phyloP scores from a whole-genome alignment of 768 basidiomycete species.

The Lepiota venenata region DNA sequence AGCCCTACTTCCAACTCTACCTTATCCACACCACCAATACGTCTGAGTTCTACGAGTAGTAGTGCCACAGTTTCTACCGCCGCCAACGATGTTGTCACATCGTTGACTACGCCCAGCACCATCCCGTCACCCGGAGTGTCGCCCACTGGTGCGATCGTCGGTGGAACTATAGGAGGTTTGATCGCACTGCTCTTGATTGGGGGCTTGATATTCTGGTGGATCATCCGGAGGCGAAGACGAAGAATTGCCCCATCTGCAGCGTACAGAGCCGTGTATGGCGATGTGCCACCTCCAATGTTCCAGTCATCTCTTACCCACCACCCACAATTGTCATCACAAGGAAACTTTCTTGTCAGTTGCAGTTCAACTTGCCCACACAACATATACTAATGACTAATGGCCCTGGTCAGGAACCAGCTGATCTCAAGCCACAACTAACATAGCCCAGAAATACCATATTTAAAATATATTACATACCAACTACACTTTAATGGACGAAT shows the following conservation, averaged over 20 bases:
- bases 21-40: no score
- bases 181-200: constrained; percentile 27
- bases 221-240: constrained; percentile 19
- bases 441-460: neutral
- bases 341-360: constrained; percentile 2
- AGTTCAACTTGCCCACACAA: neutral
- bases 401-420: neutral
- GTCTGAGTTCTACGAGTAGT: no score
- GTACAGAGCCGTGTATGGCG: constrained; percentile 19
- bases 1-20: no score
- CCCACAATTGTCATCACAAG: neutral
- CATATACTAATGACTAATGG: neutral
- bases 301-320: neutral
- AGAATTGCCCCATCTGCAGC: constrained; percentile 21
- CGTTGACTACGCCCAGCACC: neutral
- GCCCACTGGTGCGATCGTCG: constrained; percentile 39
- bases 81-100: no score
- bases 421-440: neutral
- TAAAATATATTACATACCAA: neutral
- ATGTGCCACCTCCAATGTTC: neutral
- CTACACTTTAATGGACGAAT: neutral
- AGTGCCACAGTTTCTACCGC: no score
- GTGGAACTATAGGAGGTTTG: constrained; percentile 43
- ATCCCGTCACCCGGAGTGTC: neutral
- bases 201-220: constrained; percentile 15